Conservation (phyloP, 768 basidiomycete genomes). For the Trametopsis cervina region DNA sequence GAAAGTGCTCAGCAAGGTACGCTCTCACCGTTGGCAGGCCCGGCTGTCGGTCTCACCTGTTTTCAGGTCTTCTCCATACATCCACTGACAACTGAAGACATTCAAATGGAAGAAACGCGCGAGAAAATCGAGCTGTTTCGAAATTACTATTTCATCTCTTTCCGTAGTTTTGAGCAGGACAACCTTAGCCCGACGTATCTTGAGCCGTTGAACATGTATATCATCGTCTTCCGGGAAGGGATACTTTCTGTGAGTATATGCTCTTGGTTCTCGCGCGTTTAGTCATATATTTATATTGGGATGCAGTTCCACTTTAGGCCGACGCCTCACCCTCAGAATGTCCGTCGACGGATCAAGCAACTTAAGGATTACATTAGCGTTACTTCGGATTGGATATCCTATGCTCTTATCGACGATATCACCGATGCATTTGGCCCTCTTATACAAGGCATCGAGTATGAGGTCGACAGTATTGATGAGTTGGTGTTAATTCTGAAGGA, state of each 20-base stretch:
- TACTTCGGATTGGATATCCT: slow-evolving; percentile 99
- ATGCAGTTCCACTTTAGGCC: slow-evolving; percentile 92
- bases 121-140: slow-evolving; percentile 99
- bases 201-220: slow-evolving; percentile 99
- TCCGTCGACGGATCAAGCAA: slow-evolving; percentile 95
- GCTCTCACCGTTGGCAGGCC: slow-evolving; percentile 12
- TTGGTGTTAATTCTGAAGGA: slow-evolving; percentile 95
- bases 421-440: slow-evolving; percentile 98
- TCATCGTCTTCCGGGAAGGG: slow-evolving; percentile 97
- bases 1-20: slow-evolving; percentile 90
- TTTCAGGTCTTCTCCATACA: slow-evolving; percentile 90
- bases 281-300: no score
- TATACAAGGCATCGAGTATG: slow-evolving; percentile 98
- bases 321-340: slow-evolving; percentile 96
- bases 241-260: slow-evolving; percentile 70
- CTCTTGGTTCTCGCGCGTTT: no score
- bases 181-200: slow-evolving; percentile 95
- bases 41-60: no score
- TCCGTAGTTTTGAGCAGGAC: slow-evolving; percentile 98
- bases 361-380: slow-evolving; percentile 98
- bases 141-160: slow-evolving; percentile 98
- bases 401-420: slow-evolving; percentile 98
- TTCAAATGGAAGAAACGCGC: slow-evolving; percentile 98
- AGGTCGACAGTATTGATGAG: slow-evolving; percentile 98
- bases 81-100: slow-evolving; percentile 98